Conservation (phyloP, 306 rosid species). For the Pyrus bretschneideri region DNA sequence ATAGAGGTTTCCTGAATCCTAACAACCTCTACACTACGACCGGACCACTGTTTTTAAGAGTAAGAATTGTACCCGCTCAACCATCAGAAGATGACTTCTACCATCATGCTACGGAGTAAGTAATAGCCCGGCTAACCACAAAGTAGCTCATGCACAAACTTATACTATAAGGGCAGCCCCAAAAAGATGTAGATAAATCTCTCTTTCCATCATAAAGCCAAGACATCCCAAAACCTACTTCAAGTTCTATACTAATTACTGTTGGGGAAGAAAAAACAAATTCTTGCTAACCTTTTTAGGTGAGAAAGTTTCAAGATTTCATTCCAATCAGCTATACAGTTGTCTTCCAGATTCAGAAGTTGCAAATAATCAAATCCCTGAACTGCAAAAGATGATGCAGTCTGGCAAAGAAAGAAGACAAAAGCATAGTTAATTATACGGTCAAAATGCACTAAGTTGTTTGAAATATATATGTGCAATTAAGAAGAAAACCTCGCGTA, state of each 20-base stretch:
- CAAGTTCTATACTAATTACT: background rate
- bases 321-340: slow-evolving; percentile 71
- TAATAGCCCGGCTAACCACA: too few relatives aligned
- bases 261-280: background rate
- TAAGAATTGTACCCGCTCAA: too few relatives aligned
- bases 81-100: too few relatives aligned
- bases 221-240: background rate
- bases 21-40: too few relatives aligned
- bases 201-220: background rate
- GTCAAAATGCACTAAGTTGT: too few relatives aligned
- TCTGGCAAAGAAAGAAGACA: too few relatives aligned
- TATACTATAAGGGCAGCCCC: background rate
- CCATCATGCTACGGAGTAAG: background rate
- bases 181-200: background rate
- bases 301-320: slow-evolving; percentile 75
- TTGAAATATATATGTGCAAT: too few relatives aligned
- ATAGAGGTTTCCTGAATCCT: too few relatives aligned
- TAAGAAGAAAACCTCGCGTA: too few relatives aligned
- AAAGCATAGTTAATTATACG: too few relatives aligned
- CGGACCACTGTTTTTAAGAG: too few relatives aligned
- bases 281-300: slow-evolving; percentile 53
- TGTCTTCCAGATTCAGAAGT: slow-evolving; percentile 86
- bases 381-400: too few relatives aligned
- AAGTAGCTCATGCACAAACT: background rate
- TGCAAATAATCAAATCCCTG: slow-evolving; percentile 6